These are phyloP conservation scores for Schwanniomyces pseudopolymorphus DNA, from an alignment of 805 yeast genomes.

Conservation along the genomic window DNA sequence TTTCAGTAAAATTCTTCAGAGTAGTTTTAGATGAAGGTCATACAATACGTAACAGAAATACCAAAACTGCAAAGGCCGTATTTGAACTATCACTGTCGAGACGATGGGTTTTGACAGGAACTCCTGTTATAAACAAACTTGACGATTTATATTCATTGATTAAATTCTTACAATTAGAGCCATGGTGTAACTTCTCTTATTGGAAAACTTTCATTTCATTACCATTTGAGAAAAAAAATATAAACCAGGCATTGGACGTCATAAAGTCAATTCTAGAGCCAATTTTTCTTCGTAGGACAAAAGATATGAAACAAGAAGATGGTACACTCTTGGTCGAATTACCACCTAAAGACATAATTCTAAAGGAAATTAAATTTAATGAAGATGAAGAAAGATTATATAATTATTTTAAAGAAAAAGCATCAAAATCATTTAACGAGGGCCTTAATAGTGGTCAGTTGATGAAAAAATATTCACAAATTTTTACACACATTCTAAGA, in stretches of 20 bases:
- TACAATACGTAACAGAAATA: conserved; percentile 72
- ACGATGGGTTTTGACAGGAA: conserved; percentile 88
- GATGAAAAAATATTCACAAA: conserved; percentile 71
- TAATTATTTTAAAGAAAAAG: conserved; percentile 64
- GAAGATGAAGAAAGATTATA: conserved; percentile 67
- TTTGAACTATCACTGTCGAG: conserved; percentile 62
- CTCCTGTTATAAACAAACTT: conserved; percentile 84
- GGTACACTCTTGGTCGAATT: conserved; percentile 74
- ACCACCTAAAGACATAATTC: conserved; percentile 71
- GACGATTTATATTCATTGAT: conserved; percentile 84
- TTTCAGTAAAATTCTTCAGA: conserved; percentile 70
- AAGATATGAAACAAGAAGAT: conserved; percentile 70
- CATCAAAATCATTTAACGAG: conserved; percentile 59
- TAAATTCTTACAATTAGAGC: conserved; percentile 74
- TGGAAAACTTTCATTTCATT: conserved; percentile 85
- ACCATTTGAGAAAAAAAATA: conserved; percentile 76
- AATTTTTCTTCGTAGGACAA: conserved; percentile 78
- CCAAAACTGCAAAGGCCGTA: conserved; percentile 79
- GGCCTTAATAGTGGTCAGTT: conserved; percentile 65
- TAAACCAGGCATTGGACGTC: conserved; percentile 72
- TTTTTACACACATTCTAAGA: conserved; percentile 78
- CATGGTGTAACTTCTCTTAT: conserved; percentile 82
- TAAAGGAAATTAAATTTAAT: conserved; percentile 67
- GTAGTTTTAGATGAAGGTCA: conserved; percentile 90
- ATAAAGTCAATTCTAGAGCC: conserved; percentile 88